Base-by-base conservation (phyloP, 768 basidiomycete genomes). In the Boletus insuetus region DNA sequence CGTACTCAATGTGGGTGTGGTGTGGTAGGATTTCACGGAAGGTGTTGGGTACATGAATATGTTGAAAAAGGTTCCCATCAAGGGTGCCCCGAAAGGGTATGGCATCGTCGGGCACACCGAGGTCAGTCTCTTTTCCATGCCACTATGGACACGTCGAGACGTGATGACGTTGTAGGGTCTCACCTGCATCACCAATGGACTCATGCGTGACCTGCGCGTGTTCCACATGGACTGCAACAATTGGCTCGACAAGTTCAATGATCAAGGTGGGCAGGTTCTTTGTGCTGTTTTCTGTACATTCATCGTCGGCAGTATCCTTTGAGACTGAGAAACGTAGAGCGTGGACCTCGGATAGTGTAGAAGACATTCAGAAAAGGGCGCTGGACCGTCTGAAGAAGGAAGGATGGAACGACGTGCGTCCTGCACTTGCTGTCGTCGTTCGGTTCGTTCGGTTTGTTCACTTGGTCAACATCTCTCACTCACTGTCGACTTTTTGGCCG, bases 191-290 rank as follows among this genome's bases (percentile, higher is more conserved):
- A 41, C 48, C 3, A 49, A 46, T 5, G 56, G 31, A 2, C 0
- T 57, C 35, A 31, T 56, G 26, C 26, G 42, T 31, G 45, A 51
- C n/a, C 4, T 8, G 11, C 54, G 57, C 9, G 53, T 49, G 31
- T 46, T 49, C 43, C 48, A 40, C 26, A 20, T 51, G 13, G 53
- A 42, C 34, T 38, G 13, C 10, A 2, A 13, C 12, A 13, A 51
- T 16, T 56, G 56, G 48, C 2, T 55, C 8, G 2, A 17, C 2
- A 46, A 35, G 29, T 39, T 24, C 10, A 20, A 38, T 3, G 38
- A 34, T 26, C 41, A 54, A 44, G n/a, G 46, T 48, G 13, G 2
- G 55, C 26, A 14, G 16, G 3, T 20, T 37, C 16, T 13, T 32
- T 11, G 31, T 29, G 14, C 7, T 31, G 32, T 24, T 38, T 10